phyloP scores from a whole-genome alignment of 2,329 filamentous ascomycete species.

The Epichloe sylvatica region DNA sequence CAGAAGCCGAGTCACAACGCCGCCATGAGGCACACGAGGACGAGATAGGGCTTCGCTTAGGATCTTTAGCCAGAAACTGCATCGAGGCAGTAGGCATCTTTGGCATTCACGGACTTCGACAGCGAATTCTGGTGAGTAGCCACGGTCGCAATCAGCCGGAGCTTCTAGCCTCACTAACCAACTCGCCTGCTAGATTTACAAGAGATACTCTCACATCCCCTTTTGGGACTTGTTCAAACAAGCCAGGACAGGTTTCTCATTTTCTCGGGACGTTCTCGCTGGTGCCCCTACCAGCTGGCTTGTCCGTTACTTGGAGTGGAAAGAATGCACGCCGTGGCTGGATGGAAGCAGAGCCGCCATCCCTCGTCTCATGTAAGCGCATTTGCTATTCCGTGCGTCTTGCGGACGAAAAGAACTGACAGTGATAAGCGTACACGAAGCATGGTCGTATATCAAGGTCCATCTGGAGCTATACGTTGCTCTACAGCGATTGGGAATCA shows the following conservation, averaged over 20 bases:
- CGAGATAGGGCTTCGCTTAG: conserved; percentile 26
- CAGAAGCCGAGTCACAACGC: conserved; percentile 26
- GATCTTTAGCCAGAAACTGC: conserved; percentile 19
- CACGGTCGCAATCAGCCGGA: not conserved
- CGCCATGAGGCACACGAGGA: conserved; percentile 35
- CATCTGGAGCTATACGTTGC: conserved; percentile 40
- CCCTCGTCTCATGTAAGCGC: conserved; percentile 16
- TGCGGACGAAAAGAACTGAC: conserved; percentile 5
- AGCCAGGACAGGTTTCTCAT: conserved; percentile 16
- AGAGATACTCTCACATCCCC: conserved; percentile 32
- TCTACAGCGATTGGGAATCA: conserved; percentile 36
- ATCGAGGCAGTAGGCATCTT: conserved; percentile 33
- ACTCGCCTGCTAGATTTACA: conserved; percentile 32
- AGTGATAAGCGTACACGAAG: conserved; percentile 14
- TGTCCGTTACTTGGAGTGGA: conserved; percentile 16
- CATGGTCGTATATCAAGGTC: conserved; percentile 29
- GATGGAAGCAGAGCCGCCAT: conserved; percentile 9
- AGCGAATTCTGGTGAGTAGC: conserved; percentile 36
- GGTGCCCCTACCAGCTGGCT: conserved; percentile 20
- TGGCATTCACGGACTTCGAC: conserved; percentile 37
- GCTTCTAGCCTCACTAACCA: not conserved
- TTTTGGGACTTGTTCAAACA: conserved; percentile 30
- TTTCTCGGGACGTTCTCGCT: conserved; percentile 18
- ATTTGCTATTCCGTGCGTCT: not conserved
- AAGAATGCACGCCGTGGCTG: conserved; percentile 14